These are phyloP conservation scores for Fusarium luffae DNA, from an alignment of 2,329 filamentous ascomycete genomes.

Conservation along the genomic window DNA sequence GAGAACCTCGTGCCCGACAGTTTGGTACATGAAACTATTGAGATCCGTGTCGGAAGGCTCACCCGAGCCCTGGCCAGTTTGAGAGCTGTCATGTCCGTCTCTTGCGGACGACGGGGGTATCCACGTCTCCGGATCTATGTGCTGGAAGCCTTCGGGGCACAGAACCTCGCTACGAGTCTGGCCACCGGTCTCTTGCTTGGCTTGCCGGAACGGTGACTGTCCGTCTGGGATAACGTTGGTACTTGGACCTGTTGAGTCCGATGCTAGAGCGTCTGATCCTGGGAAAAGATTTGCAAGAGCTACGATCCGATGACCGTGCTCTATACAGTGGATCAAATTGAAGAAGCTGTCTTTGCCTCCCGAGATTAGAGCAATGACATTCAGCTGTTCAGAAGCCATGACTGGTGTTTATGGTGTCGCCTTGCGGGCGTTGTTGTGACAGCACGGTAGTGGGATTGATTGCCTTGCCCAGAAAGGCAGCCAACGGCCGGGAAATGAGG, in stretches of 20 bases:
- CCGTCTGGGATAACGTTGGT: constrained; percentile 13
- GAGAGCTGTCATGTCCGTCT: constrained; percentile 10
- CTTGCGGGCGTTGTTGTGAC: constrained; percentile 3
- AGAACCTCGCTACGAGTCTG: constrained; percentile 12
- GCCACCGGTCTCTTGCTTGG: constrained; percentile 8
- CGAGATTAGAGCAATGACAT: constrained; percentile 92
- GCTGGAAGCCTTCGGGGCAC: constrained; percentile 37
- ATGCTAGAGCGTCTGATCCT: constrained; percentile 23
- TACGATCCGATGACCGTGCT: constrained; percentile 85
- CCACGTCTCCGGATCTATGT: constrained; percentile 39
- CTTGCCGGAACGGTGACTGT: constrained; percentile 17
- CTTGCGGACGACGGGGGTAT: constrained; percentile 19
- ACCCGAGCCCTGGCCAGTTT: constrained; percentile 15
- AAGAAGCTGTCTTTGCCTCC: constrained; percentile 98
- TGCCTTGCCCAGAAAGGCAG: constrained; percentile 8
- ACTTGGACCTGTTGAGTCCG: constrained; percentile 8
- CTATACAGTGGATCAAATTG: constrained; percentile 88
- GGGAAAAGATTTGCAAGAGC: constrained; percentile 90
- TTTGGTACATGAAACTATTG: constrained; percentile 99
- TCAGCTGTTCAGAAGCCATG: constrained; percentile 63
- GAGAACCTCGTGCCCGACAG: constrained; percentile 87
- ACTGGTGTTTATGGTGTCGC: constrained; percentile 14
- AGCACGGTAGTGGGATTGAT: background rate
- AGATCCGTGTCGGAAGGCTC: constrained; percentile 64
- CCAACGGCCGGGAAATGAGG: constrained; percentile 16